Evolutionary conservation across 1,139 yeast species (phyloP), one percentile per base, ranked within the genome.

Genomic region (Candida smagusa): DNA sequence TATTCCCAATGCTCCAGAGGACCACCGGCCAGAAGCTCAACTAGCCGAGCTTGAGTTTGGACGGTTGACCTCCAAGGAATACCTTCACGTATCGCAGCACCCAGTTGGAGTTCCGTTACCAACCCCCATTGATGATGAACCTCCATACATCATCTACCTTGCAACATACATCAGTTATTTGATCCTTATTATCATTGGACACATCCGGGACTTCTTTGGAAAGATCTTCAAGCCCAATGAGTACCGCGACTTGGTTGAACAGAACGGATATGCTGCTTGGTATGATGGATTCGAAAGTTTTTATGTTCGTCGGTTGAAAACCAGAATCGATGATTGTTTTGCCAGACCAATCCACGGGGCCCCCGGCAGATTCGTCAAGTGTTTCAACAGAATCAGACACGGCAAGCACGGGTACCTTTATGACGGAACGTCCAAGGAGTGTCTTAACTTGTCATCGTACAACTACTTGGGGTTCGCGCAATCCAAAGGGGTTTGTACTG

Each of bases 391-490:
- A 49, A 68, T 71, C 29, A 73, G 90, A 11, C 68, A 72, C 31
- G 83, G 84, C 46, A 75, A 77, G 53, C 77, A 78, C 56, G 72
- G 60, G 47, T 87, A 77, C 57, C 71, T 76, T 29, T 86, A 84
- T 55, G 79, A 88, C 33, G 97, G 97, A 21, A 72, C 80, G 11
- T 72, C 82, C 4, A 75, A 78, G 7, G 84, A 84, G 48, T 88
- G 96, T 58, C 72, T 92, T 47, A 92, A 92, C 56, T 73, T 94
- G 47, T 82, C 96, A 2, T 84, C 96, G 2, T 92, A 92, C 65
- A 92, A 92, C 61, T 92, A 92, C 61, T 74, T 92, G 45, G 99
- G 99, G 1, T 92, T 94, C 65, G 98, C 96, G 22, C 98, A 92
- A 64, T 84, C 95, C 35, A 83, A 81, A 48, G 99, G 99, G 45